phyloP scores from a whole-genome alignment of 2,329 filamentous ascomycete genomes.

The Diaporthe ampelina region DNA sequence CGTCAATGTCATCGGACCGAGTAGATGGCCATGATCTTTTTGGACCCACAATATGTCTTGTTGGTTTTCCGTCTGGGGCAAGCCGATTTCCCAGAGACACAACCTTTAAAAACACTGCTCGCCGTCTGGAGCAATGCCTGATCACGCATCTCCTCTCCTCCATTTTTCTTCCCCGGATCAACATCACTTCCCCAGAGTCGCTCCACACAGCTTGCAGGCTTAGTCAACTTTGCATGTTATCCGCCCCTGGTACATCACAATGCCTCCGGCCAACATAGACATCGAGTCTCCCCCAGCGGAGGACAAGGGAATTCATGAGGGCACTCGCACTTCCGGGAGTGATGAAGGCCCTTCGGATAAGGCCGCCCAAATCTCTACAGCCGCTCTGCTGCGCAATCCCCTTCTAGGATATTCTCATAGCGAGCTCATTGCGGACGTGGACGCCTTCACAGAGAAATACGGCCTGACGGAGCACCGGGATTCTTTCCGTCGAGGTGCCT shows the following conservation, averaged over 20 bases:
- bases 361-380: not conserved
- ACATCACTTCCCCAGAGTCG: not conserved
- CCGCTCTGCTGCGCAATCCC: constrained; percentile 57
- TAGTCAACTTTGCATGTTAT: not conserved
- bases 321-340: not conserved
- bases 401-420: constrained; percentile 66
- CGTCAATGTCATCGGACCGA: constrained; percentile 12
- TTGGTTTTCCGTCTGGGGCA: not conserved
- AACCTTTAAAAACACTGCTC: constrained; percentile 5
- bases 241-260: not conserved
- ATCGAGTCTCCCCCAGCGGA: constrained; percentile 3
- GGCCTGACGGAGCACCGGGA: constrained; percentile 69
- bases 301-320: not conserved
- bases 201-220: not conserved
- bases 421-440: constrained; percentile 66
- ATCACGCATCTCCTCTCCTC: not conserved
- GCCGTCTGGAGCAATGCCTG: not conserved
- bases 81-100: not conserved
- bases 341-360: constrained; percentile 10
- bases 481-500: constrained; percentile 77
- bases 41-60: not conserved
- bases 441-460: constrained; percentile 72
- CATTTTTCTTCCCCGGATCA: constrained; percentile 1
- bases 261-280: constrained; percentile 1
- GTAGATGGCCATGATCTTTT: not conserved